A percentile compares a stretch with the other conserved stretches of the same genome.
These are phyloP conservation scores for Calocybe cyanea DNA, from an alignment of 768 basidiomycete species.

Conservation along the genomic window DNA sequence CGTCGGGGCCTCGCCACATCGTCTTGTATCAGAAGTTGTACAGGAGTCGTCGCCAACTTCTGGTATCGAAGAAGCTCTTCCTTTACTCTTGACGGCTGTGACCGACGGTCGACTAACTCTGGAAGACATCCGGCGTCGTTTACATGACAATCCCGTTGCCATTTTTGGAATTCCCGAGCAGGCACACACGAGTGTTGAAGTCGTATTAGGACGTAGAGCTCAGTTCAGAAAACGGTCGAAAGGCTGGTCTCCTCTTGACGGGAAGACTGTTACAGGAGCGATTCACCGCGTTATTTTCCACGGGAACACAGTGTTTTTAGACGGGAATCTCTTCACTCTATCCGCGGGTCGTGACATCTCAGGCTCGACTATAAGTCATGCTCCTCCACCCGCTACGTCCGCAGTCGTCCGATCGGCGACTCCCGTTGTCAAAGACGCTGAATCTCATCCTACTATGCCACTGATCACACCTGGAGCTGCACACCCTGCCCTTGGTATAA, in stretches of 20 bases:
- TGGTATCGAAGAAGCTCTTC: slow-evolving; percentile 85
- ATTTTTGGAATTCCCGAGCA: slow-evolving; percentile 93
- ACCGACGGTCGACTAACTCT: slow-evolving; percentile 73
- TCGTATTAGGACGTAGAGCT: slow-evolving; percentile 77
- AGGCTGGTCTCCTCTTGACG: slow-evolving; percentile 83
- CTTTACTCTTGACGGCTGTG: slow-evolving; percentile 84
- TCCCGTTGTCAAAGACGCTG: slow-evolving; percentile 28
- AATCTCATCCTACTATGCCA: slow-evolving; percentile 23
- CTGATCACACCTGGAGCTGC: slow-evolving; percentile 20
- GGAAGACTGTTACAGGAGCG: slow-evolving; percentile 58
- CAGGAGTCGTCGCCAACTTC: slow-evolving; percentile 63
- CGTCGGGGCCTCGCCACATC: slow-evolving; percentile 80
- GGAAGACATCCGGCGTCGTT: slow-evolving; percentile 73
- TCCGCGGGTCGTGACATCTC: slow-evolving; percentile 74
- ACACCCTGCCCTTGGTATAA: slow-evolving; percentile 17
- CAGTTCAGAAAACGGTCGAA: slow-evolving; percentile 45
- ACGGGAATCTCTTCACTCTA: slow-evolving; percentile 64
- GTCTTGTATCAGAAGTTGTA: slow-evolving; percentile 60
- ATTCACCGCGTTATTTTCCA: slow-evolving; percentile 91
- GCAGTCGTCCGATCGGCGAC: slow-evolving; percentile 14
- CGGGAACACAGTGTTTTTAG: slow-evolving; percentile 84
- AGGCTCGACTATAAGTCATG: slow-evolving; percentile 47
- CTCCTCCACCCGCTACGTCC: slow-evolving; percentile 10
- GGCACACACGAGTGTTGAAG: slow-evolving; percentile 83
- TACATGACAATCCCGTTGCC: slow-evolving; percentile 88